These are phyloP conservation scores for Lachnellula cervina DNA, from an alignment of 2,329 filamentous ascomycete genomes.

Conservation along the genomic window DNA sequence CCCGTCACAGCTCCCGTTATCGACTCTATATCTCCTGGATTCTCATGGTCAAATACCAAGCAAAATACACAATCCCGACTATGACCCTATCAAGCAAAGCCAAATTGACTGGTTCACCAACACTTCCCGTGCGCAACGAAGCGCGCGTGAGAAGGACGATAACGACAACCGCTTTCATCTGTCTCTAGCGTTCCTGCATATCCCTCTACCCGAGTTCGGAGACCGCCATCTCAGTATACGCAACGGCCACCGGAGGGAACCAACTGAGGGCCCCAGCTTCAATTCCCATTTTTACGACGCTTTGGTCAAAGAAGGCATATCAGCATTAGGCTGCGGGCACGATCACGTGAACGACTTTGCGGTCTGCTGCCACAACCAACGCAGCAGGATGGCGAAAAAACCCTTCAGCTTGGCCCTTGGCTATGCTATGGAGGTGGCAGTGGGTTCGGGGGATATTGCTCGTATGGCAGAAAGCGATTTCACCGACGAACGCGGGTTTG, in stretches of 20 bases:
- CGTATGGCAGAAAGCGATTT: conserved; percentile 66
- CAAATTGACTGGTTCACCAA: conserved; percentile 91
- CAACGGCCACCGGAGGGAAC: conserved; percentile 73
- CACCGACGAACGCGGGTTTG: conserved; percentile 78
- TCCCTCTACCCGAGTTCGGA: conserved; percentile 82
- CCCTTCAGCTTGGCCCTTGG: conserved; percentile 64
- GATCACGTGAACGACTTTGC: conserved; percentile 98
- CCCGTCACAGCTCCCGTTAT: conserved; percentile 72
- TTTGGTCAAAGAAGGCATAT: conserved; percentile 73
- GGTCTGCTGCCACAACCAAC: conserved; percentile 46
- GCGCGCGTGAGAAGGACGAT: conserved; percentile 72
- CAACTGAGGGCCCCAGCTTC: conserved; percentile 81
- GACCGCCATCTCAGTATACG: conserved; percentile 49
- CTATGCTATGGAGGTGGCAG: conserved; percentile 92
- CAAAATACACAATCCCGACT: conserved; percentile 75
- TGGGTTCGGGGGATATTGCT: conserved; percentile 89
- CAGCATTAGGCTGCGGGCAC: conserved; percentile 58
- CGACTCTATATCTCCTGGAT: conserved; percentile 89
- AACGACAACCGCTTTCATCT: conserved; percentile 70
- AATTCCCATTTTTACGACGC: conserved; percentile 88
- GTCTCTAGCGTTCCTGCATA: conserved; percentile 93
- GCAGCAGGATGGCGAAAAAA: conserved; percentile 15
- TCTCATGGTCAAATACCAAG: conserved; percentile 86
- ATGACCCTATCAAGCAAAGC: conserved; percentile 88
- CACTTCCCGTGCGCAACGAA: conserved; percentile 62